Conservation (phyloP, 768 basidiomycete species). For the Calocybe gangraenosa region DNA sequence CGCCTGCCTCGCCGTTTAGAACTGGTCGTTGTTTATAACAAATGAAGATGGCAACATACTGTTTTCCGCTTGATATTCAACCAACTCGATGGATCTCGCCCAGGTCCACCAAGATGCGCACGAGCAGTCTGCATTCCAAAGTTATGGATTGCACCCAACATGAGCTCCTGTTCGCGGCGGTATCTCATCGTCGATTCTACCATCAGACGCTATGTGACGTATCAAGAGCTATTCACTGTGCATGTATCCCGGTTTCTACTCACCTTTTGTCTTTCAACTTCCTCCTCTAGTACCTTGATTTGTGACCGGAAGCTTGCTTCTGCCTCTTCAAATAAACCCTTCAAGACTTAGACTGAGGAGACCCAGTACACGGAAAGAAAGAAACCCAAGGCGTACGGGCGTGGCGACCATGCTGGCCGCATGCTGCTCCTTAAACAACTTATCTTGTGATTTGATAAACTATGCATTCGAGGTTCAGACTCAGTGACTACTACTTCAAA, state of each 20-base stretch:
- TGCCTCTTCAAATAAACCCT: conserved; percentile 68
- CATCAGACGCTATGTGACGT: conserved; percentile 36
- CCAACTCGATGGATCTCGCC: conserved; percentile 63
- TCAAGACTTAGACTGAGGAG: neutral
- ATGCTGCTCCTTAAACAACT: conserved; percentile 79
- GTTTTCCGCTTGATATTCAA: conserved; percentile 60
- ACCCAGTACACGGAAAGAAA: neutral
- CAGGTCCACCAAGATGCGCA: conserved; percentile 49
- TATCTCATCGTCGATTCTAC: conserved; percentile 58
- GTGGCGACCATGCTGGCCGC: conserved; percentile 46
- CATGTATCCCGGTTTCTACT: neutral
- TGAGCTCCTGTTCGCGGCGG: conserved; percentile 73
- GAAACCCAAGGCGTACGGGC: conserved; percentile 33
- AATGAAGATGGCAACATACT: conserved; percentile 23
- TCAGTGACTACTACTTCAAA: neutral
- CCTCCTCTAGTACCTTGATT: conserved; percentile 62
- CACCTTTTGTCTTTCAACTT: conserved; percentile 57
- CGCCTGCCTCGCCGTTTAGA: conserved; percentile 6
- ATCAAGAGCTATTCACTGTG: too few relatives aligned
- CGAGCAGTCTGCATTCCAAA: conserved; percentile 63
- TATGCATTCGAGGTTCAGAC: conserved; percentile 22
- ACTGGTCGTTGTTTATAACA: too few relatives aligned
- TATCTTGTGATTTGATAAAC: conserved; percentile 94
- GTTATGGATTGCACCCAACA: conserved; percentile 72
- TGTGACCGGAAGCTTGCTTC: conserved; percentile 62